Conservation (phyloP, 2,329 filamentous ascomycete genomes). For the Thielaviopsis musarum region DNA sequence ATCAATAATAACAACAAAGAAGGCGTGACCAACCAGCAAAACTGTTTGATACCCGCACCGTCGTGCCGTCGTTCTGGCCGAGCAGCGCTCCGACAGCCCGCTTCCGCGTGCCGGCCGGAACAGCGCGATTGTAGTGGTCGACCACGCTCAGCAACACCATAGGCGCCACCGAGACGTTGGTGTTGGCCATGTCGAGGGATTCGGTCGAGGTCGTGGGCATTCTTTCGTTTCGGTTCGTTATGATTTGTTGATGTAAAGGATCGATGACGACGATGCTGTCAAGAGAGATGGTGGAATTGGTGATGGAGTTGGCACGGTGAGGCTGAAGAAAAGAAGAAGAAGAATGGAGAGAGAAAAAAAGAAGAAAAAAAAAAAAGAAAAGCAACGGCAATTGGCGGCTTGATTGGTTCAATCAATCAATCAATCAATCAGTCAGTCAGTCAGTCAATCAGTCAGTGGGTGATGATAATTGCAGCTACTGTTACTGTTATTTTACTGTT, state of each 20-base stretch:
- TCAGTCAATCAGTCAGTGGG: too few relatives aligned
- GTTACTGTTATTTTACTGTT: too few relatives aligned
- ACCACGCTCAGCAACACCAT: constrained; percentile 94
- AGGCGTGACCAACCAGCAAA: constrained; percentile 57
- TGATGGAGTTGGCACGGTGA: too few relatives aligned
- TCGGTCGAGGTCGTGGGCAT: constrained; percentile 97
- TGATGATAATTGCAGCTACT: too few relatives aligned
- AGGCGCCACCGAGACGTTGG: constrained; percentile 91
- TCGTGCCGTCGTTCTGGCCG: constrained; percentile 90
- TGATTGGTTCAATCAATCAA: too few relatives aligned
- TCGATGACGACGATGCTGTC: too few relatives aligned
- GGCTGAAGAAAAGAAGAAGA: too few relatives aligned
- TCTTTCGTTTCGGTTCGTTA: constrained; percentile 19
- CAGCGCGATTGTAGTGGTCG: constrained; percentile 93
- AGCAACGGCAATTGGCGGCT: not conserved
- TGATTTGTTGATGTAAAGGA: not conserved
- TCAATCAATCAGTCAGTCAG: too few relatives aligned
- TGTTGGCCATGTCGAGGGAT: constrained; percentile 83
- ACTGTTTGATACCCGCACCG: constrained; percentile 94
- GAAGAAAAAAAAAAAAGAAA: not conserved
- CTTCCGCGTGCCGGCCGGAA: constrained; percentile 67
- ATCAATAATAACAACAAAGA: constrained; percentile 3
- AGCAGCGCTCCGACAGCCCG: constrained; percentile 89
- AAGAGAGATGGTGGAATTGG: too few relatives aligned
- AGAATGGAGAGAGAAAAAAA: not conserved